phyloP scores from a whole-genome alignment of 768 basidiomycete species.

The Floccularia luteovirens region DNA sequence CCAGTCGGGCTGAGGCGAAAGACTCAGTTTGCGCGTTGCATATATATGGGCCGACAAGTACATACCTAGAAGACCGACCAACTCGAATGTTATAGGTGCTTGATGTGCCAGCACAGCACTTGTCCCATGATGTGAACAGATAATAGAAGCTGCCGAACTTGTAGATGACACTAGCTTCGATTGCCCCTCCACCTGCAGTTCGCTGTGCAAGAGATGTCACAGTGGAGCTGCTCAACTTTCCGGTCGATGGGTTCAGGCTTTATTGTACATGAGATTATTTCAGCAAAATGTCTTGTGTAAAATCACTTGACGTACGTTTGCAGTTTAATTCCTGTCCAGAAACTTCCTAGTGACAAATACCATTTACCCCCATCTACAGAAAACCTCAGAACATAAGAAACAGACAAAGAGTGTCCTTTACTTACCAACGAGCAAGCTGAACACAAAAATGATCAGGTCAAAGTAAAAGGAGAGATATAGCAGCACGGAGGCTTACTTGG shows the following conservation, averaged over 20 bases:
- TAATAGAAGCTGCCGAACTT: slow-evolving; percentile 40
- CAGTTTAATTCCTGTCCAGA: slow-evolving; percentile 48
- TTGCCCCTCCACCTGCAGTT: slow-evolving; percentile 32
- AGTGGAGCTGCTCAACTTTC: slow-evolving; percentile 27
- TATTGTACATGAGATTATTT: neutral
- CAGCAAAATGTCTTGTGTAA: slow-evolving; percentile 2
- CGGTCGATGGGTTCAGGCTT: slow-evolving; percentile 31
- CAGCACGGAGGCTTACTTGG: slow-evolving; percentile 28
- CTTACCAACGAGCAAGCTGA: slow-evolving; percentile 22
- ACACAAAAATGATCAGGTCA: slow-evolving; percentile 2
- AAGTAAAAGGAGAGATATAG: neutral
- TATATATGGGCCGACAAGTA: too few species aligned
- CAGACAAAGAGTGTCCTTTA: neutral
- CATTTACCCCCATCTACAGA: slow-evolving; percentile 28
- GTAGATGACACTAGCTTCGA: slow-evolving; percentile 41
- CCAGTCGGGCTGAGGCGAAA: slow-evolving; percentile 26
- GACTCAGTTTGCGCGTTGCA: neutral
- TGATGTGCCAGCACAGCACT: slow-evolving; percentile 39
- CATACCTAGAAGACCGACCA: slow-evolving; percentile 36
- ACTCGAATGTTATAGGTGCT: slow-evolving; percentile 58
- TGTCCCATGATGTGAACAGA: slow-evolving; percentile 49
- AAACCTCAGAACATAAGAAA: slow-evolving; percentile 5
- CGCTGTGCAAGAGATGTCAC: slow-evolving; percentile 38
- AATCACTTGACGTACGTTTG: slow-evolving; percentile 13
- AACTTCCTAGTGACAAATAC: slow-evolving; percentile 45